Base-by-base conservation (phyloP, 257 asterid species). In the Nicotiana sylvestris region DNA sequence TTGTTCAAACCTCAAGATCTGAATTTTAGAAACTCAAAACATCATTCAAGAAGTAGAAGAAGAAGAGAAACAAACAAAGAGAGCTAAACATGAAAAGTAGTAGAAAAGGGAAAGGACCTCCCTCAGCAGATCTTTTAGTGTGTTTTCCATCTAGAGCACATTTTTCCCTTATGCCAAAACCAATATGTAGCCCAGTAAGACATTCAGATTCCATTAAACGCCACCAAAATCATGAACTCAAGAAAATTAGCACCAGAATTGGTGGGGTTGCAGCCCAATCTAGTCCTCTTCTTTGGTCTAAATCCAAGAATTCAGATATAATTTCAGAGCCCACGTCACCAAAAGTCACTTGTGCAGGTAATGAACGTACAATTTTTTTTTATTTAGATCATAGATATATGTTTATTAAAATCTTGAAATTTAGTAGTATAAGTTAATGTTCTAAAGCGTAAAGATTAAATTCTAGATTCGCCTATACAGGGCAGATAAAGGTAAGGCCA, bases 61-160 rank as follows among this genome's bases (percentile, higher is more conserved):
- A 37, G 43, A 43, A 43, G 27, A 13, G 67, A 62, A 7, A 69
- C 37, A 9, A 5, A 6, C 11, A 83, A 30, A 13, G 49, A 53
- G 18, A 25, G 57, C 4, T 39, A 43, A 85, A 37, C 79, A 94
- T 93, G 97, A 92, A 82, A 86, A 83, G 86, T 74, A 4, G 9
- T 33, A 95, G 93, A 92, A 93, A 89, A 55, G 89, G 91, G 78
- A 95, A 90, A 86, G 98, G 95, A 39, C 94, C 94, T 64, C 93
- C 93, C 0, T 78, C 99, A 17, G 83, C 97, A 4, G 98, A 95
- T 88, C 87, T 95, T 13, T 87, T 95, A 46, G 95, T 95, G 0
- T 93, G 99, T 77, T 93, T 95, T 85, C 99, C 99, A 2, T 35
- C 99, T 18, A 89, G 98, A 85, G 92, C 95, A 32, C 99, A 91